Base-by-base conservation (phyloP, 768 basidiomycete species). In the Coprinopsis strossmayeri region DNA sequence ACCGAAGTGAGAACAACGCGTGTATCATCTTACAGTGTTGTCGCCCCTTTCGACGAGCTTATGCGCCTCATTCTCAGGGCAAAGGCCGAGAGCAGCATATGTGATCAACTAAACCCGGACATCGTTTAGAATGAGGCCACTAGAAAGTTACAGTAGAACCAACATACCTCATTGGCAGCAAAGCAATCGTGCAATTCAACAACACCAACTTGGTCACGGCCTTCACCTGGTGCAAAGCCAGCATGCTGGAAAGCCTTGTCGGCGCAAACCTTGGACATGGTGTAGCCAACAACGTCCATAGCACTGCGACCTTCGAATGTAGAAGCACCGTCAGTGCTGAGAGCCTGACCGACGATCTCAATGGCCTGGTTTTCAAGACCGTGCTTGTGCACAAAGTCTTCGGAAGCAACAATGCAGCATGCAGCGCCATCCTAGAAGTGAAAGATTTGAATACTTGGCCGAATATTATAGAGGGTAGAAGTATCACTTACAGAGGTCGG, bases 111-210 rank as follows among this genome's bases (percentile, higher is more conserved):
- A 38, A 11, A 38, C 48, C 15, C 37, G 26, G 5, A 42, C 20
- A 32, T 12, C 21, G 28, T 38, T 35, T 34, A 28, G 30, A 34
- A 34, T 23, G 44, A 32, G 2, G 13, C 18, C 26, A 13, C 11
- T 18, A 5, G 35, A 38, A 32, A 40, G 10, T 30, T 27, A 23
- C 23, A 49, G 15, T 18, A 34, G 37, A 34, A 23, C 49, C 17
- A 34, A 35, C 66, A 10, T 55, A 81, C 88, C 73, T 91, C 87
- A 57, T 90, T 87, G 9, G 85, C 73, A 49, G 87, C 76, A 61
- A 91, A 92, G 61, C 91, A 92, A 56, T 92, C 90, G 52, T 92
- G 90, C 5, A 92, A 70, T 61, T 93, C 91, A 5, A 92, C 66
- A 0, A 91, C 87, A n/a, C 86, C 86, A 12, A 92, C 82, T 49